Base-by-base conservation (phyloP, 495 filamentous ascomycete species). In the Penicillium salamii region DNA sequence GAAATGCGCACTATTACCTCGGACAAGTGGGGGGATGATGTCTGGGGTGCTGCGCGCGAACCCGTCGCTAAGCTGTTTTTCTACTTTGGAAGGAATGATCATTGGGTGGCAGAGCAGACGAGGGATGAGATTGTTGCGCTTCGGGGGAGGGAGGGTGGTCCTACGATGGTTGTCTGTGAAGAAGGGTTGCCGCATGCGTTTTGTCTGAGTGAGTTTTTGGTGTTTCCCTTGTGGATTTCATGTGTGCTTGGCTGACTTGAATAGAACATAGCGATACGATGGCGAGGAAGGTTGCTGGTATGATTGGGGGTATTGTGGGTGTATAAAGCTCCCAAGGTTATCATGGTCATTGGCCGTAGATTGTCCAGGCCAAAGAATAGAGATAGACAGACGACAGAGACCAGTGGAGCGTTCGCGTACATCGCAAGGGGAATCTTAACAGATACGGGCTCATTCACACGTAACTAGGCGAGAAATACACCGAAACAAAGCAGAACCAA, bases 81-180 rank as follows among this genome's bases (percentile, higher is more conserved):
- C 64, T 90, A 88, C 50, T 97, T 91, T 69, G 90, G 81, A 2
- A 59, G 81, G 29, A 64, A 76, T 54, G 91, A 97, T 56, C 78
- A 86, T 58, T 96, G 91, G 91, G 89, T 97, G 19, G 86, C 86
- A 1, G 72, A 88, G 45, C 68, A 78, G 63, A 85, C 85, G 32
- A 71, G 92, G 28, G 87, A 95, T 59, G 81, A 78, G 42, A 80
- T 96, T 46, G 85, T 96, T 53, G 72, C 67, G 19, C 37, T 75
- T 3, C 62, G 85, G 13, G 78, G 68, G 18, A 45, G 14, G 28
- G 23, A 49, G 32, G 63, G 70, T 31, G 85, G 84, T 48, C 83
- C 86, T 11, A 72, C 58, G 49, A 85, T 95, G 77, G 58, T 87
- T 46, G 76, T 96, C 57, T 89, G 89, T 62, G 79, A 90, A 53